A percentile compares a stretch with the other conserved stretches of the same genome.
Evolutionary conservation across 192 early-diverging fungal species (phyloP).

Genomic region (Dissophora ornata): DNA sequence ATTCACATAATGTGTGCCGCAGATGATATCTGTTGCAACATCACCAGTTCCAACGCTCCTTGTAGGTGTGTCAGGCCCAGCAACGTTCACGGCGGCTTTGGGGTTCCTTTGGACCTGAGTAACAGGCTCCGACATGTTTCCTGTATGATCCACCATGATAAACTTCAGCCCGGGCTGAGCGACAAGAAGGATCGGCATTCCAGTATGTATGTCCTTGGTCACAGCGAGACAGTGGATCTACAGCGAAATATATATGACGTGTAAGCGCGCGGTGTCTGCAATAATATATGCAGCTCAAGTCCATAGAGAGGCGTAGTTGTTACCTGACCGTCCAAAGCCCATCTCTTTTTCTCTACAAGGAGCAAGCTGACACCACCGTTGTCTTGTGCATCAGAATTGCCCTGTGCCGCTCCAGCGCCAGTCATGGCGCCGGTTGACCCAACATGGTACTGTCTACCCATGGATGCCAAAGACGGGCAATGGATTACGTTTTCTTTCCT

Average conservation of each 20-base stretch:
- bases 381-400: constrained; percentile 6
- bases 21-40: constrained; percentile 60
- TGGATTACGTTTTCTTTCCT: constrained; percentile 35
- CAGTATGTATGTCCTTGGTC: constrained; percentile 53
- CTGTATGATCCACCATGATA: constrained; percentile 37
- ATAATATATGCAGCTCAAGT: background rate
- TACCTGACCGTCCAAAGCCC: constrained; percentile 68
- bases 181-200: constrained; percentile 60
- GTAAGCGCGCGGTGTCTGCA: background rate
- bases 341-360: constrained; percentile 61
- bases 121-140: constrained; percentile 38
- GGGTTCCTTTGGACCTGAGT: constrained; percentile 34
- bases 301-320: background rate
- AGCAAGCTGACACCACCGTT: background rate
- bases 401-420: background rate
- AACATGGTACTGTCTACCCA: constrained; percentile 10
- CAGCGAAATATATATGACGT: background rate
- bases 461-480: constrained; percentile 25
- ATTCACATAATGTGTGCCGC: constrained; percentile 52
- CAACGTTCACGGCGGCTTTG: background rate
- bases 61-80: constrained; percentile 26
- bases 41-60: constrained; percentile 22
- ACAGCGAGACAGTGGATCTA: constrained; percentile 64
- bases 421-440: constrained; percentile 2
- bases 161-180: constrained; percentile 65